Conservation (phyloP, 345 rosid species). For the Durio zibethinus region DNA sequence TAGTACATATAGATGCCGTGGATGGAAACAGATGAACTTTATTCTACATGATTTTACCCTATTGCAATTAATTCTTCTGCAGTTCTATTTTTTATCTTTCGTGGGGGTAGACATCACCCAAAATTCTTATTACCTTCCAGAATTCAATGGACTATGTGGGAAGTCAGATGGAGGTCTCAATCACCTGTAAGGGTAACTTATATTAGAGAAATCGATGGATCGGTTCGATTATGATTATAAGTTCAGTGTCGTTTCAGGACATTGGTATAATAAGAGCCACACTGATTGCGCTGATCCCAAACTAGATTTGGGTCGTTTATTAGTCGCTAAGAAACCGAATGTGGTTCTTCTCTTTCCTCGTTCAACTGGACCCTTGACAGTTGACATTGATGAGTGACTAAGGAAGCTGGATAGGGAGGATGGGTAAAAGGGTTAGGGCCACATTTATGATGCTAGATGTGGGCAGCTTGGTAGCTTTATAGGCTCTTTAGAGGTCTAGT, state of each 20-base stretch:
- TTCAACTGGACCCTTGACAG: not conserved
- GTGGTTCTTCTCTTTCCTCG: not conserved
- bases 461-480: not conserved
- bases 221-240: too few species aligned
- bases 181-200: too few species aligned
- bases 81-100: not conserved
- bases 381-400: not conserved
- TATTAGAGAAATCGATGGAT: too few species aligned
- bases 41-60: not conserved
- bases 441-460: not conserved
- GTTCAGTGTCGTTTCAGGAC: too few species aligned
- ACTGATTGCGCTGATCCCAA: not conserved
- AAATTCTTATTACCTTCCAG: not conserved
- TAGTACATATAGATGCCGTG: not conserved
- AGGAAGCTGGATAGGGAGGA: not conserved
- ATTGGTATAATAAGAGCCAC: too few species aligned
- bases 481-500: not conserved
- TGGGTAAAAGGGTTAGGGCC: not conserved
- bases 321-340: not conserved
- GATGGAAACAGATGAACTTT: not conserved
- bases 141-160: not conserved
- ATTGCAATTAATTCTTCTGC: not conserved
- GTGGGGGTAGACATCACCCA: not conserved
- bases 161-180: too few species aligned
- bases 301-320: not conserved